Conservation (phyloP, 228 moss, liverwort and hornwort species). For the Sphagnum magellanicum region DNA sequence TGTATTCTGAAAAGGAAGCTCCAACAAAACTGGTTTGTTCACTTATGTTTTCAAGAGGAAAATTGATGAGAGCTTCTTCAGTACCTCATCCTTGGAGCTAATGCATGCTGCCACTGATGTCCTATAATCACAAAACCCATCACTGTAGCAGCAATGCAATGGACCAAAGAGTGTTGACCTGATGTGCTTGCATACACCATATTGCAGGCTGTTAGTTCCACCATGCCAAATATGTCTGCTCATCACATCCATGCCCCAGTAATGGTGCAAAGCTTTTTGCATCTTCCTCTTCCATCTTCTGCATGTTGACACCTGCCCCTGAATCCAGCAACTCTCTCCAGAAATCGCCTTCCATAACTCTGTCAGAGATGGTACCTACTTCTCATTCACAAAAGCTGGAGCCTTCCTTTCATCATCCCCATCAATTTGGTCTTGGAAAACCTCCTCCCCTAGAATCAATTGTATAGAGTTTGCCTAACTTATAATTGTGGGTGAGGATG, state of each 20-base stretch:
- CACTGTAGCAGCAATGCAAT: slow-evolving; percentile 92
- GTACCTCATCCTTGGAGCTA: slow-evolving; percentile 78
- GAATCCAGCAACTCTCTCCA: slow-evolving; percentile 49
- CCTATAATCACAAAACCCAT: slow-evolving; percentile 95
- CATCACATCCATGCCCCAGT: slow-evolving; percentile 24
- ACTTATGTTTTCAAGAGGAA: not conserved
- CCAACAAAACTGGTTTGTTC: not conserved
- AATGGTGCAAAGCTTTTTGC: slow-evolving; percentile 22
- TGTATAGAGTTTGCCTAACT: slow-evolving; percentile 59
- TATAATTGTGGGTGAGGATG: slow-evolving; percentile 70
- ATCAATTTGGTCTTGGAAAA: slow-evolving; percentile 30
- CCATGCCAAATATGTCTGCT: slow-evolving; percentile 68
- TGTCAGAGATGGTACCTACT: slow-evolving; percentile 47
- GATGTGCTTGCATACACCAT: slow-evolving; percentile 66
- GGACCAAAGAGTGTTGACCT: slow-evolving; percentile 86
- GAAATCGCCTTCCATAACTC: slow-evolving; percentile 68
- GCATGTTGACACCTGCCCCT: slow-evolving; percentile 28
- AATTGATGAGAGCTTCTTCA: not conserved
- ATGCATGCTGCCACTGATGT: slow-evolving; percentile 96
- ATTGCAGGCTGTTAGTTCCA: slow-evolving; percentile 78
- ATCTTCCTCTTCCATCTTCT: slow-evolving; percentile 29
- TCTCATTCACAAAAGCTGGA: slow-evolving; percentile 42
- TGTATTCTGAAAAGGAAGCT: not conserved
- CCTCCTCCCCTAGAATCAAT: slow-evolving; percentile 49
- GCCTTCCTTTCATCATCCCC: slow-evolving; percentile 36